Conservation (phyloP, 306 rosid genomes). For the Prunus mume region DNA sequence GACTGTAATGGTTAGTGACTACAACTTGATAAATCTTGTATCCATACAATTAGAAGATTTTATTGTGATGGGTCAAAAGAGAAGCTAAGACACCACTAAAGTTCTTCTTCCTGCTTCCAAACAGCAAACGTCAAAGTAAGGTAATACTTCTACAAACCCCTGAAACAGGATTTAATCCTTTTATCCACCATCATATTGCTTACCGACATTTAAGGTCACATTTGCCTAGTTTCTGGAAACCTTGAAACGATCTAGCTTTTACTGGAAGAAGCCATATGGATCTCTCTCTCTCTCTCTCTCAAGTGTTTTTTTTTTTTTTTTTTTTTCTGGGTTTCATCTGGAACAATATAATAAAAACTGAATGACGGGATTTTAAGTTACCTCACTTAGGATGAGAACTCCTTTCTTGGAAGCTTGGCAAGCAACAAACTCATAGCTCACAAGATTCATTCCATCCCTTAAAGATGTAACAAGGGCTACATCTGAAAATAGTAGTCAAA, state of each 20-base stretch:
- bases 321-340: too few relatives aligned
- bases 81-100: background rate
- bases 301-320: too few relatives aligned
- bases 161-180: too few relatives aligned
- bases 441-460: conserved; percentile 99
- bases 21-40: background rate
- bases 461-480: conserved; percentile 94
- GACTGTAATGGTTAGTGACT: background rate
- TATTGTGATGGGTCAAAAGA: background rate
- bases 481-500: conserved; percentile 47
- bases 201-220: too few relatives aligned
- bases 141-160: too few relatives aligned
- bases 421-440: conserved; percentile 93
- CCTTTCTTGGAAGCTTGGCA: conserved; percentile 96
- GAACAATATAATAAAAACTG: background rate
- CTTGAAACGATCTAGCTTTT: too few relatives aligned
- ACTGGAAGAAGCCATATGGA: too few relatives aligned
- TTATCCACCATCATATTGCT: too few relatives aligned
- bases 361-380: conserved; percentile 20
- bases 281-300: too few relatives aligned
- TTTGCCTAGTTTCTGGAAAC: too few relatives aligned
- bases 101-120: too few relatives aligned
- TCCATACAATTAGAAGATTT: background rate
- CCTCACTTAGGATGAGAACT: conserved; percentile 97
- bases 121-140: too few relatives aligned